A percentile compares a stretch with the other conserved stretches of the same genome.
These are phyloP conservation scores for Kalmusia sp. DNA, from an alignment of 2,329 filamentous ascomycete species.

Conservation along the genomic window DNA sequence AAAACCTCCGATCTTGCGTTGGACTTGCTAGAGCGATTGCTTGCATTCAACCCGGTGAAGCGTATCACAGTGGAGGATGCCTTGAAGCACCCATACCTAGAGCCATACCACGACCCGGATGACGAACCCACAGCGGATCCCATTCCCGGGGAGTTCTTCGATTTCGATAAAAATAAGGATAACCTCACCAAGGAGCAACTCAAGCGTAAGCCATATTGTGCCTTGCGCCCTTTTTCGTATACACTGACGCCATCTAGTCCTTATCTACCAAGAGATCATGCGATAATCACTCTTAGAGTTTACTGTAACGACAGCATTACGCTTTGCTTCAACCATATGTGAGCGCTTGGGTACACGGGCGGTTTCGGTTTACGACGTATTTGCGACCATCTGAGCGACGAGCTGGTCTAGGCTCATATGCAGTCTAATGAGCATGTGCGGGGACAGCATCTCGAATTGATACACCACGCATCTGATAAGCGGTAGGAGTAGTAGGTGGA, in stretches of 20 bases:
- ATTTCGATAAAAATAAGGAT: slow-evolving; percentile 99
- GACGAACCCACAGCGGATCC: slow-evolving; percentile 96
- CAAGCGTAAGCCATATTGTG: slow-evolving; percentile 68
- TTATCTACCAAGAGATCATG: slow-evolving; percentile 99
- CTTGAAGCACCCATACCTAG: slow-evolving; percentile 95
- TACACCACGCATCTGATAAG: slow-evolving; percentile 3
- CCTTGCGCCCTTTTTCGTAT: background rate
- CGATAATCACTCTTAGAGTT: slow-evolving; percentile 54
- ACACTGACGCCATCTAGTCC: slow-evolving; percentile 53
- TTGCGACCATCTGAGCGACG: slow-evolving; percentile 30
- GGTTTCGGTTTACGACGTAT: slow-evolving; percentile 9
- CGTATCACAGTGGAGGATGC: slow-evolving; percentile 98
- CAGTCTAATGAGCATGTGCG: slow-evolving; percentile 8
- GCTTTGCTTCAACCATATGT: slow-evolving; percentile 5
- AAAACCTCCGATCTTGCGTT: slow-evolving; percentile 98
- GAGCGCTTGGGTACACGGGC: slow-evolving; percentile 5
- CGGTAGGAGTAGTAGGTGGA: slow-evolving; percentile 2
- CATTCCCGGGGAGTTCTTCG: slow-evolving; percentile 98
- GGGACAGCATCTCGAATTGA: slow-evolving; percentile 6
- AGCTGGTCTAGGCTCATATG: slow-evolving; percentile 34
- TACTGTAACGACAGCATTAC: slow-evolving; percentile 18
- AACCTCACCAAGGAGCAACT: slow-evolving; percentile 97
- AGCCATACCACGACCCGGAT: slow-evolving; percentile 98
- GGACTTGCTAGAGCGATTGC: slow-evolving; percentile 91
- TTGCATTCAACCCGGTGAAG: slow-evolving; percentile 98